phyloP scores from a whole-genome alignment of 108 stramenopile genomes.

The Chaetoceros muelleri region DNA sequence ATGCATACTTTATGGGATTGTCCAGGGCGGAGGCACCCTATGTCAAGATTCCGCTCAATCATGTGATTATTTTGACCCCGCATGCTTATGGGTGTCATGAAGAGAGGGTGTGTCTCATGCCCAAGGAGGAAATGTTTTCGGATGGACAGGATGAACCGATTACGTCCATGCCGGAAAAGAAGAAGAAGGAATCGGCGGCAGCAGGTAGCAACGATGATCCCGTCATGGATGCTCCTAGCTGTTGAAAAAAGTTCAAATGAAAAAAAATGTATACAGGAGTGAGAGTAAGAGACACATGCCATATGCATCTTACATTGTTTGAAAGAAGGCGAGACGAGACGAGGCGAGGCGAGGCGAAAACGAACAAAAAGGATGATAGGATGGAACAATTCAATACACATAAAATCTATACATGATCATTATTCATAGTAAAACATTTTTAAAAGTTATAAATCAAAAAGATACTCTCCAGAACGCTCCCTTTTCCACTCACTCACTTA shows the following conservation, averaged over 20 bases:
- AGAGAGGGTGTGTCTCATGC: slow-evolving; percentile 82
- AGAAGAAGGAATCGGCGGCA: slow-evolving; percentile 4
- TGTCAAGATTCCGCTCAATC: slow-evolving; percentile 94
- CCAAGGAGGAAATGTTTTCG: slow-evolving; percentile 77
- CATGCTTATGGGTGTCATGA: slow-evolving; percentile 94
- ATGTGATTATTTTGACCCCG: slow-evolving; percentile 93
- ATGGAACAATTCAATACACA: no score
- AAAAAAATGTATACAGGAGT: background rate
- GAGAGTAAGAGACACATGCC: no score
- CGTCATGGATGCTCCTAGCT: slow-evolving; percentile 52
- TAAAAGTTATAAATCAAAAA: background rate
- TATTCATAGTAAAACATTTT: background rate
- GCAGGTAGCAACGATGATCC: slow-evolving; percentile 20
- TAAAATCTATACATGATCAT: no score
- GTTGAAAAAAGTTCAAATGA: slow-evolving; percentile 8
- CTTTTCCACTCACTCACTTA: background rate
- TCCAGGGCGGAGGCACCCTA: slow-evolving; percentile 93
- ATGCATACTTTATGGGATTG: slow-evolving; percentile 98
- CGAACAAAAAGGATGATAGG: no score
- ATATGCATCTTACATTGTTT: no score
- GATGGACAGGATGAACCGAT: slow-evolving; percentile 90
- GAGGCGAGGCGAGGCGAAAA: no score
- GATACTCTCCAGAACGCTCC: background rate
- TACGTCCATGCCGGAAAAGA: slow-evolving; percentile 64
- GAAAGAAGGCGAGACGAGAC: no score